Base-by-base conservation (phyloP, 176 grass and related monocot genomes). In the Carex pumila region DNA sequence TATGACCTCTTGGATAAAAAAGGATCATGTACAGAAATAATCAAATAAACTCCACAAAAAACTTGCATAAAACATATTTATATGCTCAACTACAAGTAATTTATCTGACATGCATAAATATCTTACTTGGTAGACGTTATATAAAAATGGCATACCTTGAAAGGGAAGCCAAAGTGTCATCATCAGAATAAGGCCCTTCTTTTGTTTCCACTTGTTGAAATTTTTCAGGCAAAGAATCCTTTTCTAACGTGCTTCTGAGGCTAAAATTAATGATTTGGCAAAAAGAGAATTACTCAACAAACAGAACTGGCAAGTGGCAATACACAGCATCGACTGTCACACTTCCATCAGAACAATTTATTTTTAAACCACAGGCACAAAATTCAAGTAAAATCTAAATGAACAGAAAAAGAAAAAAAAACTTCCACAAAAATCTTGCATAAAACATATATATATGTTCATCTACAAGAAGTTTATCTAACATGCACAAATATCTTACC, bases 121-220 rank as follows among this genome's bases (percentile, higher is more conserved):
- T 79, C 25, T 79, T 58, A 43, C 39, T 17, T 71, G 50, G 10
- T 59, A 62, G 30, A 68, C 85, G 79, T 65, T 53, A 62, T 67
- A 88, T 71, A 79, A 85, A 74, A 80, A 71, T 31, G 56, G 62
- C 71, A 91, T 87, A 97, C 94, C 92, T 89, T 83, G 89, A 69
- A 82, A 97, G 59, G 79, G 90, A 90, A 49, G 80, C 80, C 76
- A 94, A 89, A 18, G 84, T 86, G 37, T 85, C 86, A 67, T 87
- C 60, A 68, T 94, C 90, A 86, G 90, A 92, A 84, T 88, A 66
- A 66, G 37, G 31, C 5, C 81, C 85, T 64, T 64, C 59, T 53
- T n/a, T 78, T 91, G 30, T 56, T 79, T 91, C 90, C 57, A 84
- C 68, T 85, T 87, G 45, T 75, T 85, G 78, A 79, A 67, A 78